Evolutionary conservation across 208 protist genomes (phyloP).

Genomic region (Trypanosoma conorhini): DNA sequence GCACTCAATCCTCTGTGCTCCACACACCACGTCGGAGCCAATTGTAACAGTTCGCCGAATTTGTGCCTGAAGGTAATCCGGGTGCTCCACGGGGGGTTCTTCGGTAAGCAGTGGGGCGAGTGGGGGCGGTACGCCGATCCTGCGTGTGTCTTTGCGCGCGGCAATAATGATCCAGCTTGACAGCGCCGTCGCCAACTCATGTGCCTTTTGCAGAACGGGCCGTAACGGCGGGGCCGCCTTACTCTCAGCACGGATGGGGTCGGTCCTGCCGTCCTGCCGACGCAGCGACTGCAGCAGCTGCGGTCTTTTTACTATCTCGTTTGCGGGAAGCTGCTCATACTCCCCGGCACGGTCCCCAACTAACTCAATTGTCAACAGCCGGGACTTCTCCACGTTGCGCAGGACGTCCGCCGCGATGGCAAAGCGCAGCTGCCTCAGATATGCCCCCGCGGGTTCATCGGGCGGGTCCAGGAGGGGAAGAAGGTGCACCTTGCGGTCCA

Average conservation of each 20-base stretch:
- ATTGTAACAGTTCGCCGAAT: constrained; percentile 17
- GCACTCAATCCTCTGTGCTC: constrained; percentile 22
- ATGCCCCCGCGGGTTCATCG: constrained; percentile 36
- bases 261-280: background rate
- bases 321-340: constrained; percentile 49
- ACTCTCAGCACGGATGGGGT: background rate
- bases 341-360: constrained; percentile 79
- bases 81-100: constrained; percentile 67
- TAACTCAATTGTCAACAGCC: constrained; percentile 69
- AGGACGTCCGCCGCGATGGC: constrained; percentile 44
- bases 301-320: constrained; percentile 40
- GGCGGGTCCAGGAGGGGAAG: constrained; percentile 43
- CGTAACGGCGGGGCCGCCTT: constrained; percentile 4
- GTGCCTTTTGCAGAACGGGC: constrained; percentile 61
- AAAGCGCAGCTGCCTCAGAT: constrained; percentile 45
- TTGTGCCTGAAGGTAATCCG: constrained; percentile 40
- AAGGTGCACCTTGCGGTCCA: constrained; percentile 36
- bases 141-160: constrained; percentile 39
- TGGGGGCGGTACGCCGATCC: constrained; percentile 52
- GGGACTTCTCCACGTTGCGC: constrained; percentile 53
- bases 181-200: constrained; percentile 41
- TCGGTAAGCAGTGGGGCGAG: constrained; percentile 67
- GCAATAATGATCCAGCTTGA: constrained; percentile 61
- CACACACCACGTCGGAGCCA: constrained; percentile 18
- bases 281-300: background rate